Evolutionary conservation across 495 filamentous ascomycete species (phyloP), one percentile per base, ranked within the genome.

Genomic region (Daldinia childiae): DNA sequence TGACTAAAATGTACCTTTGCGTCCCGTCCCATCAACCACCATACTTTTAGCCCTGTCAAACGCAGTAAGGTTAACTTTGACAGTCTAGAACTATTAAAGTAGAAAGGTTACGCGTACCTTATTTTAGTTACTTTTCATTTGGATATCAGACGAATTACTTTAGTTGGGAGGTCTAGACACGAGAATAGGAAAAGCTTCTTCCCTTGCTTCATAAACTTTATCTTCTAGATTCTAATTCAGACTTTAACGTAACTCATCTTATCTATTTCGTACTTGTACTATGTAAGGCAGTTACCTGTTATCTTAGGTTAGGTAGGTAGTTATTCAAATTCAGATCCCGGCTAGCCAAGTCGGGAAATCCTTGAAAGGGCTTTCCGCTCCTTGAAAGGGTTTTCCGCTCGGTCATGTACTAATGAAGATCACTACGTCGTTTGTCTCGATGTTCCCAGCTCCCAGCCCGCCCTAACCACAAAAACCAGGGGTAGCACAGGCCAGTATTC

Each of bases 401-500:
- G 38, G 34, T 14, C 43, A 38, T 64, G 56, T 62, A 60, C 57
- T 48, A 36, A 45, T 50, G 70, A 65, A 65, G 65, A 68, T 73
- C 66, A 65, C 57, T 73, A 73, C 65, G 65, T 65, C 65, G 65
- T 69, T 73, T 66, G 71, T 69, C 61, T 66, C 36, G 41, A 62
- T 19, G n/a, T 60, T 60, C 50, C 39, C 43, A 34, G 34, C 26
- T 64, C 54, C 66, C 62, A 64, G 38, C 61, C 54, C 27, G 17
- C 60, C 34, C 68, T 58, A 32, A 66, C 29, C 64, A 61, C 38
- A 39, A 60, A 36, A 19, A 54, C 64, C 62, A 73, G 71, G 66
- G 62, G 66, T 21, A 69, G 66, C 66, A 73, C 65, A 66, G 66
- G 58, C 62, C 27, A 69, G 71, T 62, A 73, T 69, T 73, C 71